Evolutionary conservation across 495 filamentous ascomycete genomes (phyloP), one percentile per base, ranked within the genome.

Genomic region (Oidiodendron maius): DNA sequence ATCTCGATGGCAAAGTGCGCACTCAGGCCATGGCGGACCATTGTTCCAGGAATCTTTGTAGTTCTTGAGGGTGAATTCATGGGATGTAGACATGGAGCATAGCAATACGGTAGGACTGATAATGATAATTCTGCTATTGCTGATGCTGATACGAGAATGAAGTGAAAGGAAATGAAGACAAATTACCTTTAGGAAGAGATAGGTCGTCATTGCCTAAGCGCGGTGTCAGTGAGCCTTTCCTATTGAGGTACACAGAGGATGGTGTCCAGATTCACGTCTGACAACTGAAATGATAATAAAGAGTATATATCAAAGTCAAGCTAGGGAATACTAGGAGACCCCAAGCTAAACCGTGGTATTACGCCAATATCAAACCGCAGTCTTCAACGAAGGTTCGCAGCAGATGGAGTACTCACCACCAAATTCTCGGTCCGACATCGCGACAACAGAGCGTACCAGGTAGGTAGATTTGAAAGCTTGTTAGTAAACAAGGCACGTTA

Each of bases 161-260:
- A 26, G 16, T 16, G 25, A 17, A 30, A 21, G 35, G 17, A 38
- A 38, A 38, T 24, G 17, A 20, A 24, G 26, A 30, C 5, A 30
- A 12, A 76, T 38, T 54, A 54, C 55, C 55, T 53, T 98, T 98
- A 15, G 93, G 93, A 37, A 98, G 78, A 43, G 90, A 95, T 58
- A 97, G 74, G 60, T 98, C 93, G 61, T 97, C 93, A 64, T 80
- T 90, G 55, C 77, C 88, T 91, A 51, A 9, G 25, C 22, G 18
- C 23, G 13, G 5, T 16, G 15, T 15, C 4, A 26, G 41, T 17
- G 16, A 30, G 20, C 30, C 15, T n/a, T 10, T 28, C 26, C 24
- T 28, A 9, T 24, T 15, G 24, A 3, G 23, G n/a, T 30, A 17
- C 26, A 25, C 2, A 41, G 12, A 26, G 26, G 12, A 15, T 15